Base-by-base conservation (phyloP, 2,329 filamentous ascomycete genomes). In the Albophoma yamanashiensis region DNA sequence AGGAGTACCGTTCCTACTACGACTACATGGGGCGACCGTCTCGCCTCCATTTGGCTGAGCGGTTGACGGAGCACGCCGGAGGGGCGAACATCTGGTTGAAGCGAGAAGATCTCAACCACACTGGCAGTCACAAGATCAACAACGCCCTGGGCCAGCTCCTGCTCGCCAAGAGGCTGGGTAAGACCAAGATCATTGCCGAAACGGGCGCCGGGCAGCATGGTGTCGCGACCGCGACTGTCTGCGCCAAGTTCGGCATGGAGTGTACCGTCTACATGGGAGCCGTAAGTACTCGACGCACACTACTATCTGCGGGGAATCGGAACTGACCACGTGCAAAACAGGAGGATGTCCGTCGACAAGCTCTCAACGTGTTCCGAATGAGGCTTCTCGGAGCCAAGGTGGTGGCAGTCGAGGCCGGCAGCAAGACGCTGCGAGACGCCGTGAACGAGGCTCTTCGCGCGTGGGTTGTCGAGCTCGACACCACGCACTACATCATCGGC, bases 71-170 rank as follows among this genome's bases (percentile, higher is more conserved):
- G 71, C 79, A 93, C 69, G 92, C 91, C 56, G 91, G 92, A 31
- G 94, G 94, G 62, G 93, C 94, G 56, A 96, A 92, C 71, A 96
- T 99, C 78, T 99, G 93, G 88, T 78, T 99, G 66, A 99, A 99
- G 83, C 86, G 94, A 68, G 94, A 99, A 77, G 94, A 99, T 73
- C 80, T 97, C 60, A 97, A 97, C 76, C 94, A 99, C 74, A 97
- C 94, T 11, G 94, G 94, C 66, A 95, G 90, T 64, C 94, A 99
- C 82, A 99, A 99, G 83, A 97, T 99, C 81, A 99, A 99, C 81
- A 99, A 99, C 69, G 94, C 94, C 0, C 80, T 99, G 11, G 94
- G 94, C 2, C 94, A 99, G 75, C 86, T 97, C 56, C 83, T 99
- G 17, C 79, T 99, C 45, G 94, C 94, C 1, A 83, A 83, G 67